These are phyloP conservation scores for Epichloe bromicola DNA, from an alignment of 2,329 filamentous ascomycete genomes.

Conservation along the genomic window DNA sequence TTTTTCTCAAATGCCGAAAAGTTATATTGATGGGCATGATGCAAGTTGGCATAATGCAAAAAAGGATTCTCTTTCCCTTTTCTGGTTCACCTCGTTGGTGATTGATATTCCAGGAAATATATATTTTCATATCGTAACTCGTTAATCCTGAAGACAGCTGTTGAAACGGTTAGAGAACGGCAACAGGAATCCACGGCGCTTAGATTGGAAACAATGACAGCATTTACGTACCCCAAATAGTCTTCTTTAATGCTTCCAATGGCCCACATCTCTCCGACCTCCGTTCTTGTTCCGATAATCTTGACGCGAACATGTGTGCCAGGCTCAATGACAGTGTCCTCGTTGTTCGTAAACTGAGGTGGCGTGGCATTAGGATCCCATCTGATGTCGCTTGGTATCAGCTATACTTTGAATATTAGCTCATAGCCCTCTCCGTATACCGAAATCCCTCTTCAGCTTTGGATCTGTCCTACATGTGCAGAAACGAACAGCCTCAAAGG, in stretches of 20 bases:
- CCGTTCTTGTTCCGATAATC: constrained; percentile 83
- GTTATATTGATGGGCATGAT: too few relatives aligned
- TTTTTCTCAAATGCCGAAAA: neutral
- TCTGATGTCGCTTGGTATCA: constrained; percentile 84
- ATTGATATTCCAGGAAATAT: neutral
- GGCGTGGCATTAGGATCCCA: constrained; percentile 93
- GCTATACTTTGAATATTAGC: constrained; percentile 31
- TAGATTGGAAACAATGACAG: neutral
- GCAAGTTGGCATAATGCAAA: neutral
- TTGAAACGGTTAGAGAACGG: neutral
- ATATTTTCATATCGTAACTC: neutral
- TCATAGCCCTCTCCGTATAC: neutral
- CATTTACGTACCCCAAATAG: constrained; percentile 45
- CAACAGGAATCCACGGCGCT: neutral
- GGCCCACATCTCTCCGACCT: constrained; percentile 90
- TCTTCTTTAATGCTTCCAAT: constrained; percentile 94
- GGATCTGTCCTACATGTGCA: constrained; percentile 51
- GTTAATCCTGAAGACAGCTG: constrained; percentile 16
- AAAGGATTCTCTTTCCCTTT: neutral
- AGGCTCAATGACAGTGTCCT: constrained; percentile 85
- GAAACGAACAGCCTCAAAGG: constrained; percentile 70
- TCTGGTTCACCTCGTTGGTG: neutral
- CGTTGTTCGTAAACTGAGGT: constrained; percentile 93
- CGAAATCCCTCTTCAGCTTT: neutral
- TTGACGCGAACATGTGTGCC: constrained; percentile 89